Evolutionary conservation across 148 eudicot species (phyloP).

Genomic region (Vaccinium corymbosum): DNA sequence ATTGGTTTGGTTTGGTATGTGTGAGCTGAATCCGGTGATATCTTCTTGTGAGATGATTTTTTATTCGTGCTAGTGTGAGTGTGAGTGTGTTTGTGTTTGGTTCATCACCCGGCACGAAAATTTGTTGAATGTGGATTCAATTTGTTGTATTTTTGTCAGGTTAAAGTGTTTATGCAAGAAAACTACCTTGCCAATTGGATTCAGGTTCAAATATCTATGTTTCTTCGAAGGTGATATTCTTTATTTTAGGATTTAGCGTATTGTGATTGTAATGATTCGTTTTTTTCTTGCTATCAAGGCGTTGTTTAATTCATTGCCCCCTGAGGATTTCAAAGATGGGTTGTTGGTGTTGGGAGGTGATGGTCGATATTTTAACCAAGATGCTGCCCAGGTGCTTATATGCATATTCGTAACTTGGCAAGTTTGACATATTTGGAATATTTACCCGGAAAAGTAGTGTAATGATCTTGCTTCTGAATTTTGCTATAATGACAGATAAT

Average conservation of each 20-base stretch:
- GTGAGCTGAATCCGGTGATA: not conserved
- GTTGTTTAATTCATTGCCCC: conserved; percentile 76
- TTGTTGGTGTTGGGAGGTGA: conserved; percentile 95
- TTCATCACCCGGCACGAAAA: not conserved
- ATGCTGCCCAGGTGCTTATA: conserved; percentile 84
- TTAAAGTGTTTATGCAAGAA: conserved; percentile 87
- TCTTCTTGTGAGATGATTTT: not conserved
- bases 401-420: conserved; percentile 2
- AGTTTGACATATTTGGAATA: not conserved
- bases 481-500: conserved; percentile 55
- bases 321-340: conserved; percentile 75
- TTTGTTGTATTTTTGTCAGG: conserved; percentile 38
- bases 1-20: not conserved
- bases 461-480: conserved; percentile 10
- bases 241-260: not conserved
- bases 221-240: not conserved
- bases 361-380: conserved; percentile 88
- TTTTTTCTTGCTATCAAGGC: conserved; percentile 48
- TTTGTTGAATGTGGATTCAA: conserved; percentile 13
- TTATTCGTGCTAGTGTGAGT: not conserved
- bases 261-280: conserved; percentile 5
- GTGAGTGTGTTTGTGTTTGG: not conserved
- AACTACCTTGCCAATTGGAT: conserved; percentile 98
- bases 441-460: not conserved
- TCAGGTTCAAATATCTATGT: conserved; percentile 52